Conservation (phyloP, 164 flowering plant genomes). For the Nymphaea colorata region DNA sequence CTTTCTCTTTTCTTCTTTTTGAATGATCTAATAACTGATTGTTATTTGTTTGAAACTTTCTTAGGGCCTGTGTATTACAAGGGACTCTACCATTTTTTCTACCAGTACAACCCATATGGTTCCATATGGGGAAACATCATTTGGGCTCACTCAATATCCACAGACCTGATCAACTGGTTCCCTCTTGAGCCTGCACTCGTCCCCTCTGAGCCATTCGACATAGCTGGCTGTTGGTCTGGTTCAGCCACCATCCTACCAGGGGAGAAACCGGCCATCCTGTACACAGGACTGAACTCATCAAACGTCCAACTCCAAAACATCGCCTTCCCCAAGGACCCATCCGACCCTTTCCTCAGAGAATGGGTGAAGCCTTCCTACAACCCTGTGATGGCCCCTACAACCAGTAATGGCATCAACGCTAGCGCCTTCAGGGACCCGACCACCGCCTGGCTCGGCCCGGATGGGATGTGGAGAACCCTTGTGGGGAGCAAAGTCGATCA, state of each 20-base stretch:
- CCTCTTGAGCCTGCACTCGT: slow-evolving; percentile 22
- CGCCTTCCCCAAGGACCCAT: slow-evolving; percentile 28
- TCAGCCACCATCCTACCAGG: slow-evolving; percentile 46
- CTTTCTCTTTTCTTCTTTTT: background rate
- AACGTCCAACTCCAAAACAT: slow-evolving; percentile 31
- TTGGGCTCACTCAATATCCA: slow-evolving; percentile 45
- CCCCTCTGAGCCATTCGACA: slow-evolving; percentile 26
- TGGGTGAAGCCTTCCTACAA: slow-evolving; percentile 30
- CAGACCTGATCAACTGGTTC: slow-evolving; percentile 38
- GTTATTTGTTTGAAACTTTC: background rate
- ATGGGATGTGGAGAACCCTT: slow-evolving; percentile 44
- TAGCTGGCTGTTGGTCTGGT: slow-evolving; percentile 37
- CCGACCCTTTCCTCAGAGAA: slow-evolving; percentile 32
- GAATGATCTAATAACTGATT: background rate
- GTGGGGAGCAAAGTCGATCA: slow-evolving; percentile 33
- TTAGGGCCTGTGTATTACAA: slow-evolving; percentile 27
- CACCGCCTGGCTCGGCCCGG: slow-evolving; percentile 28
- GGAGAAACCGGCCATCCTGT: slow-evolving; percentile 29
- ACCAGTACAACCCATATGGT: slow-evolving; percentile 32
- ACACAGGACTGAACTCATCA: slow-evolving; percentile 29
- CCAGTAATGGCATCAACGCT: slow-evolving; percentile 9
- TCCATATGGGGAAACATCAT: slow-evolving; percentile 36
- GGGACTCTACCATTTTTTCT: slow-evolving; percentile 29
- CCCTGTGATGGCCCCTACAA: slow-evolving; percentile 23
- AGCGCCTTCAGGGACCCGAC: slow-evolving; percentile 35